Percentiles rank a stretch among this genome's conserved stretches.
These are phyloP conservation scores for Coemansia sp. DNA, from an alignment of 192 early-diverging fungal species.

Conservation along the genomic window DNA sequence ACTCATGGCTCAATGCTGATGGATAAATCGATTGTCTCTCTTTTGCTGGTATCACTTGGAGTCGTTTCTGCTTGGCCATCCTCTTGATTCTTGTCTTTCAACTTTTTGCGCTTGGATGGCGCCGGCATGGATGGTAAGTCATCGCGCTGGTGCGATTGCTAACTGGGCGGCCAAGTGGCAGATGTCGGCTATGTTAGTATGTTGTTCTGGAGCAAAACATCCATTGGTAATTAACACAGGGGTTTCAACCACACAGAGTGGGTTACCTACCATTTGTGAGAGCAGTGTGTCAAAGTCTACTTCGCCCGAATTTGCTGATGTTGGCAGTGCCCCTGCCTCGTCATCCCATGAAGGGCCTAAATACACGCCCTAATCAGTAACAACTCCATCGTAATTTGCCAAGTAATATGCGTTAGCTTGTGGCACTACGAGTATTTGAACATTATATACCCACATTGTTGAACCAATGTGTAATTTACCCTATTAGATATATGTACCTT, in stretches of 20 bases:
- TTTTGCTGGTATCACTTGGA: neutral
- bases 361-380: slow-evolving; percentile 25
- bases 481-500: slow-evolving; percentile 24
- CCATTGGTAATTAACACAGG: neutral
- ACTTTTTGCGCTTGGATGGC: neutral
- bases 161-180: neutral
- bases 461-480: neutral
- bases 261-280: slow-evolving; percentile 39
- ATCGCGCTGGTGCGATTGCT: slow-evolving; percentile 12
- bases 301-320: slow-evolving; percentile 30
- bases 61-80: neutral
- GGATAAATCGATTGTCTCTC: neutral
- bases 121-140: neutral
- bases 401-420: neutral
- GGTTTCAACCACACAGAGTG: neutral
- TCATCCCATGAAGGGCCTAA: slow-evolving; percentile 53
- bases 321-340: slow-evolving; percentile 42
- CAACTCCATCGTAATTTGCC: neutral
- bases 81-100: neutral
- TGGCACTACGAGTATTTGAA: neutral
- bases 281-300: slow-evolving; percentile 49
- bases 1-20: neutral
- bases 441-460: neutral
- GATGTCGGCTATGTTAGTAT: neutral
- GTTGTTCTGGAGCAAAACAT: neutral